A percentile compares a stretch with the other conserved stretches of the same genome.
These are phyloP conservation scores for Favolaschia claudopus DNA, from an alignment of 768 basidiomycete genomes.

Conservation along the genomic window DNA sequence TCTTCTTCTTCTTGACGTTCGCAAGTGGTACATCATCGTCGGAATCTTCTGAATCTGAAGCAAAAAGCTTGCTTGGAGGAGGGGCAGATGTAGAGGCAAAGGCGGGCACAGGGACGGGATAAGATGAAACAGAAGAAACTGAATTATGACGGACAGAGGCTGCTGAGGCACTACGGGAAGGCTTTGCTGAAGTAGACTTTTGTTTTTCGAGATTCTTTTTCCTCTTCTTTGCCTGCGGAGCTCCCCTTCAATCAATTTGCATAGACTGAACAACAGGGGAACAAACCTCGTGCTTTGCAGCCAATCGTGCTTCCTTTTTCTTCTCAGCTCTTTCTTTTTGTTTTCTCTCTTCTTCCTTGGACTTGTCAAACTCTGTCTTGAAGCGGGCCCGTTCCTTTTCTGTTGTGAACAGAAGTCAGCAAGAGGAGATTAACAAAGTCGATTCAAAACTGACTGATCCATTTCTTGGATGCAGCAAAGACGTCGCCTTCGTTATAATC, in stretches of 20 bases:
- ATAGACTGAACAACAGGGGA: background rate
- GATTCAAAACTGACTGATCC: conserved; percentile 48
- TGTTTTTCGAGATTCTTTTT: conserved; percentile 8
- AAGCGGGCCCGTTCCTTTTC: conserved; percentile 16
- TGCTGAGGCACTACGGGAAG: conserved; percentile 21
- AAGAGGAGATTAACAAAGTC: background rate
- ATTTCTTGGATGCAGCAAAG: conserved; percentile 40
- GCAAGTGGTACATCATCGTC: conserved; percentile 20
- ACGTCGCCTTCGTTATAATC: conserved; percentile 48
- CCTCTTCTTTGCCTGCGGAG: conserved; percentile 15
- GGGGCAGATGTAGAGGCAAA: background rate
- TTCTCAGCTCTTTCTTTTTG: conserved; percentile 19
- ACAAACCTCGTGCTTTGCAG: conserved; percentile 18
- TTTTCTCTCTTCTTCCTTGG: conserved; percentile 16
- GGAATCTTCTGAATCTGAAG: conserved; percentile 16
- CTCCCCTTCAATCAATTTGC: background rate
- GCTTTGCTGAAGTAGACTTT: background rate
- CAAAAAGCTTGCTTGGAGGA: conserved; percentile 6
- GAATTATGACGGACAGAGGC: background rate
- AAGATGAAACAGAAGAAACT: background rate
- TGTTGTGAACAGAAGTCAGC: background rate
- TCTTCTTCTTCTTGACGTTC: conserved; percentile 3
- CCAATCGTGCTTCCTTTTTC: conserved; percentile 5
- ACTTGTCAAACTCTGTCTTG: conserved; percentile 2
- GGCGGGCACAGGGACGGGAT: conserved; percentile 2